Evolutionary conservation across 495 filamentous ascomycete genomes (phyloP), one percentile per base, ranked within the genome.

Genomic region (Trichoderma gamsii): DNA sequence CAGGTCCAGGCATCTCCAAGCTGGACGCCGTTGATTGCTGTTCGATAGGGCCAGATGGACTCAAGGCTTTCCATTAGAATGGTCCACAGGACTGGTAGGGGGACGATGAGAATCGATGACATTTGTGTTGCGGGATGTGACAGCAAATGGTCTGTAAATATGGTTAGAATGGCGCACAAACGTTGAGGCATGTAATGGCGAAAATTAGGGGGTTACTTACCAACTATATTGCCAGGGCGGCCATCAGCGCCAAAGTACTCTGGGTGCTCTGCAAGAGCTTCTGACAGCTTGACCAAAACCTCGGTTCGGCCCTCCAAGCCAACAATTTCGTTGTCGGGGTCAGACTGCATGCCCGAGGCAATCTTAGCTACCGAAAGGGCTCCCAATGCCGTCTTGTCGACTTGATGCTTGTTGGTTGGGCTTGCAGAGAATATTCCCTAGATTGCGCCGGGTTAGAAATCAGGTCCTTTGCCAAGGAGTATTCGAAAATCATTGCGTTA

Each of bases 1-100:
- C 92, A 97, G 0, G 88, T 89, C 95, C 95, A 99, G 35, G 96
- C 95, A 74, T 99, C 95, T 56, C 95, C 95, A 64, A 99, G 88
- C 0, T 92, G 87, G 41, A 93, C 83, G 6, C 92, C 92, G 73
- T 97, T 92, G 71, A 99, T 89, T 70, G 90, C 88, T 6, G 94
- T 97, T 52, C 96, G 85, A 0, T 92, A 77, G 0, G 96, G 96
- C 95, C 95, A 99, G 76, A 98, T 93, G 0, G 88, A 83, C 9
- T 87, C 83, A 3, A 99, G 84, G 1, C 95, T 92, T 69, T 94
- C 88, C 86, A 96, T 96, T 0, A 99, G 83, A 15, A 92, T 87
- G 64, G 85, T 83, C 95, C 95, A 99, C 1, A 99, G 82, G 0
- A 92, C 96, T 4, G 95, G 93, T n/a, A 99, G 83, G 8, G 90